Evolutionary conservation across 257 asterid genomes (phyloP).

Genomic region (Fraxinus americana): DNA sequence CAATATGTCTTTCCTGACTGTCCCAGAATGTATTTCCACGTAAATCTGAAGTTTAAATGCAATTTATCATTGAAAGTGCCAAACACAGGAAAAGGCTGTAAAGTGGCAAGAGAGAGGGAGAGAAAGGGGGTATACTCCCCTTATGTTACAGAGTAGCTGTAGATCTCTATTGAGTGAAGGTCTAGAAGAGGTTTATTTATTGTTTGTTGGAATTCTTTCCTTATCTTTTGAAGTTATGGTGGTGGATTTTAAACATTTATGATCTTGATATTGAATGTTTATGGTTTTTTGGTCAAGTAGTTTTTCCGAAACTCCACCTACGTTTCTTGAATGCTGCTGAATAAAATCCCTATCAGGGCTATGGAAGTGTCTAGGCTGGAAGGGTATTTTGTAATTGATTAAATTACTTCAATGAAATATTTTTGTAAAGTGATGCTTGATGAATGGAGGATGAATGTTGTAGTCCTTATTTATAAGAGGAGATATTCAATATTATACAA

Average conservation of each 20-base stretch:
- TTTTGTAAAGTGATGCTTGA: background rate
- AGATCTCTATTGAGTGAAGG: background rate
- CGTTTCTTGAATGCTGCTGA: background rate
- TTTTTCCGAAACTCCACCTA: no score
- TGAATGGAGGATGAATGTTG: background rate
- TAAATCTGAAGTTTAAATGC: background rate
- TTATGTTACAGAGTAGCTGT: background rate
- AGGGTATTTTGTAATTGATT: background rate
- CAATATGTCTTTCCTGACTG: slow-evolving; percentile 6
- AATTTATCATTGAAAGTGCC: no score
- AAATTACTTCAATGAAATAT: background rate
- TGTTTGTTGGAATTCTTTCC: background rate
- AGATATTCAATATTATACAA: background rate
- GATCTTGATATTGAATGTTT: background rate
- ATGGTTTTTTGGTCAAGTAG: no score
- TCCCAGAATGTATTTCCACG: background rate
- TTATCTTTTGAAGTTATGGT: background rate
- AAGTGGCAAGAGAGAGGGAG: no score
- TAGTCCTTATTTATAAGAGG: background rate
- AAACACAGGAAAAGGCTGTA: no score
- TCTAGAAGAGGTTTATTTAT: background rate
- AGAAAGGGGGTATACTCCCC: no score
- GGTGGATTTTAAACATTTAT: background rate
- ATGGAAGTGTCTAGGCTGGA: background rate
- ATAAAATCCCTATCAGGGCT: background rate